Conservation (phyloP, 192 early-diverging fungal species). For the Entrophospora sp. region DNA sequence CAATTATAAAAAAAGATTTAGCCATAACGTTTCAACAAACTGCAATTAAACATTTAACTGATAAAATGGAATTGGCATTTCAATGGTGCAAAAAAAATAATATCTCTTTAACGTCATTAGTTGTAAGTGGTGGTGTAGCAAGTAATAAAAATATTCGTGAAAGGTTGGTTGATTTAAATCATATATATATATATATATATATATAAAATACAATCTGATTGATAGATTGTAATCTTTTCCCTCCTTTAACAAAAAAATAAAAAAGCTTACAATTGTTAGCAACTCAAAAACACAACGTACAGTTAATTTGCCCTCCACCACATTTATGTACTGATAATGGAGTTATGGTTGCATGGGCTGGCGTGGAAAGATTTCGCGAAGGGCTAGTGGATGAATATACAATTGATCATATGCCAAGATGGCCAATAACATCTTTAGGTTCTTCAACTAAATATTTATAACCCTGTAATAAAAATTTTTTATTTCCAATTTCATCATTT, state of each 20-base stretch:
- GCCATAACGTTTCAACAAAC: slow-evolving; percentile 66
- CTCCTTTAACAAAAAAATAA: too few species aligned
- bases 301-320: slow-evolving; percentile 67
- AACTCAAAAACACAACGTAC: slow-evolving; percentile 25
- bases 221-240: too few species aligned
- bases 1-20: slow-evolving; percentile 36
- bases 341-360: slow-evolving; percentile 80
- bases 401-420: slow-evolving; percentile 64
- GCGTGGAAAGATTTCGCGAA: slow-evolving; percentile 56
- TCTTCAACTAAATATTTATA: slow-evolving; percentile 10
- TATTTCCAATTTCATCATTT: too few species aligned
- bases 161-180: not conserved
- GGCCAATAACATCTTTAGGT: slow-evolving; percentile 54
- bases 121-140: slow-evolving; percentile 74
- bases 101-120: slow-evolving; percentile 38
- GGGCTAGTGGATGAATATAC: slow-evolving; percentile 62
- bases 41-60: slow-evolving; percentile 48
- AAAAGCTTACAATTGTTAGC: slow-evolving; percentile 37
- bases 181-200: not conserved
- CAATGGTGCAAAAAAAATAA: slow-evolving; percentile 26
- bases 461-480: too few species aligned
- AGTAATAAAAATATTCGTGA: slow-evolving; percentile 54
- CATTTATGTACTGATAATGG: slow-evolving; percentile 74
- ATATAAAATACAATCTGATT: too few species aligned
- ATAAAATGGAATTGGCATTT: slow-evolving; percentile 56